Base-by-base conservation (phyloP, 2,329 filamentous ascomycete genomes). In the Bipolaris gigantea region DNA sequence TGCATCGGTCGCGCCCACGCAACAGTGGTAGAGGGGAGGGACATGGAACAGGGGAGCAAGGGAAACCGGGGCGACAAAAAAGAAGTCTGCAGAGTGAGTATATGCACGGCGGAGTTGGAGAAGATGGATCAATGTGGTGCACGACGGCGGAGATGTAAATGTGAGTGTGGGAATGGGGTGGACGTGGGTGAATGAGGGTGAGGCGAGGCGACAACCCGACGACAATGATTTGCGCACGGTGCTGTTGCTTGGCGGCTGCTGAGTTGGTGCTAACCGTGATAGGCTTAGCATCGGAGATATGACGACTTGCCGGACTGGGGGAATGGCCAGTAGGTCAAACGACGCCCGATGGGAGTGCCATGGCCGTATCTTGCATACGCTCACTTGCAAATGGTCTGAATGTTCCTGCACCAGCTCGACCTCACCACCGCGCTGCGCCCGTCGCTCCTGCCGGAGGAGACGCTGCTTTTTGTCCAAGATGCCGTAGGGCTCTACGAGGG, bases 401-500 rank as follows among this genome's bases (percentile, higher is more conserved):
- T 97, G 93, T 96, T 96, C 85, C 83, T 97, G 82, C 93, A 95
- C 83, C 86, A 89, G 68, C 84, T 97, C 75, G 93, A 99, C 78
- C 85, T 99, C 70, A 99, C 94, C 54, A 96, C 93, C 79, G 94
- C 94, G 73, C 85, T 97, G 73, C 89, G 94, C 81, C 94, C 94
- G 68, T 89, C 88, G 57, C 89, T 97, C 73, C 84, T 96, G 63
- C 89, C 91, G 70, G 94, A 97, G 81, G 94, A 99, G 83, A 89
- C 90, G 65, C 82, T 97, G 50, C 83, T 99, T 56, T 97, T 96
- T 78, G 93, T 99, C 54, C 93, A 97, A 79, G 92, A 97, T 81
- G 92, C 91, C 75, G 92, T 99, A 67, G 94, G 94, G 64, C 82
- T 99, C 58, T 99, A 99, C 79, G 91, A 97, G 82, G 94, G 94